Conservation (phyloP, 2,329 filamentous ascomycete species). For the Zopfia rhizophila region DNA sequence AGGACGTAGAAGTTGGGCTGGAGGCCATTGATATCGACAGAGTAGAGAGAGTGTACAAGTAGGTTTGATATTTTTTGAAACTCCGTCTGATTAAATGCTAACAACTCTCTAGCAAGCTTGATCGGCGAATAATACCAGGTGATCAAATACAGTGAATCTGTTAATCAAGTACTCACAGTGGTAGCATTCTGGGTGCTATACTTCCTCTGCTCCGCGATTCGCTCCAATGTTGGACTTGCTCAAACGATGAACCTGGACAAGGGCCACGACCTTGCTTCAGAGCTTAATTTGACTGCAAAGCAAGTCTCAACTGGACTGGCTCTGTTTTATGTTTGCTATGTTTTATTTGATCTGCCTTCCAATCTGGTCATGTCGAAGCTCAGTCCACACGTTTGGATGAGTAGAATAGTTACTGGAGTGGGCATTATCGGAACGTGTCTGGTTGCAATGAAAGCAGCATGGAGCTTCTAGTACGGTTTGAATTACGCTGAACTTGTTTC, state of each 20-base stretch:
- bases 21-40: conserved; percentile 47
- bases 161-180: not conserved
- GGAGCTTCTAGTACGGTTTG: conserved; percentile 77
- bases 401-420: conserved; percentile 87
- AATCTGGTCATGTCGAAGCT: conserved; percentile 89
- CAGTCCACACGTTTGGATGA: conserved; percentile 91
- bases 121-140: conserved; percentile 67
- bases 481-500: conserved; percentile 1
- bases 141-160: conserved; percentile 6
- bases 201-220: conserved; percentile 90
- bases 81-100: conserved; percentile 2
- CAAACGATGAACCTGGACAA: conserved; percentile 86
- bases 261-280: conserved; percentile 78
- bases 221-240: conserved; percentile 91
- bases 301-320: conserved; percentile 87
- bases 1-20: conserved; percentile 46
- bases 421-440: conserved; percentile 86
- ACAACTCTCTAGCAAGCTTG: conserved; percentile 61
- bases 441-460: conserved; percentile 80
- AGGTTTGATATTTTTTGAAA: conserved; percentile 18
- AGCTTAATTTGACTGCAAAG: conserved; percentile 75
- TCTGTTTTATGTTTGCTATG: conserved; percentile 92
- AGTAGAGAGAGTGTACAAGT: conserved; percentile 52
- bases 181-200: conserved; percentile 88
- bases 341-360: conserved; percentile 87